phyloP scores from a whole-genome alignment of 768 basidiomycete genomes.

The Boletus patriciae region DNA sequence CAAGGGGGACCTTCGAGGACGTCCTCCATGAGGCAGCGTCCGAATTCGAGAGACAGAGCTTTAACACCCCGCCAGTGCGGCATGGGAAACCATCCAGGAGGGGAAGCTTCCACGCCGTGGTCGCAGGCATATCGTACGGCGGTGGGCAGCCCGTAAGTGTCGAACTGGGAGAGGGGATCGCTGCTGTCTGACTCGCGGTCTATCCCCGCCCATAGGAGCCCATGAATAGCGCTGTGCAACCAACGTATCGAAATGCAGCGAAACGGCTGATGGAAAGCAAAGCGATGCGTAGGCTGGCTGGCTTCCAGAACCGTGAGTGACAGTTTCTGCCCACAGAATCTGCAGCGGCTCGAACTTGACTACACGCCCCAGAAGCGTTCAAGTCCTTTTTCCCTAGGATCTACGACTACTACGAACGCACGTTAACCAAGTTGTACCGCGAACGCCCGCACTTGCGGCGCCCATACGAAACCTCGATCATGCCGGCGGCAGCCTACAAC shows the following conservation, averaged over 20 bases:
- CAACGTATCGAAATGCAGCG: accelerated
- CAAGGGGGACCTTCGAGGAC: background rate
- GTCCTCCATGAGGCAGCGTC: background rate
- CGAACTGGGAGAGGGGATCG: too few relatives aligned
- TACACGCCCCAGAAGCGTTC: background rate
- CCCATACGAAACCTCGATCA: background rate
- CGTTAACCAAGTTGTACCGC: background rate
- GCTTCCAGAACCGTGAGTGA: background rate
- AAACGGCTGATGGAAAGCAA: background rate
- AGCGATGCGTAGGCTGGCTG: background rate
- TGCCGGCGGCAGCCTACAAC: conserved; percentile 1
- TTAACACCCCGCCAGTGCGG: too few relatives aligned
- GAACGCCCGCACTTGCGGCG: accelerated
- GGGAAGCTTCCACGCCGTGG: background rate
- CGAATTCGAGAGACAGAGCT: background rate
- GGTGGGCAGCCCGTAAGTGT: background rate
- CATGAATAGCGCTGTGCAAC: background rate
- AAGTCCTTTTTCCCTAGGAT: background rate
- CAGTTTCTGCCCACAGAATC: background rate
- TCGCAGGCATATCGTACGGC: background rate
- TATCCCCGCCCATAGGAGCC: background rate
- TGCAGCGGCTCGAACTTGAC: too few relatives aligned
- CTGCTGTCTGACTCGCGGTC: too few relatives aligned
- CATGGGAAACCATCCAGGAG: background rate
- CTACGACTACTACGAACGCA: background rate